A percentile compares a stretch with the other conserved stretches of the same genome.
These are phyloP conservation scores for Tricholoma sp. DNA, from an alignment of 768 basidiomycete genomes.

Conservation along the genomic window DNA sequence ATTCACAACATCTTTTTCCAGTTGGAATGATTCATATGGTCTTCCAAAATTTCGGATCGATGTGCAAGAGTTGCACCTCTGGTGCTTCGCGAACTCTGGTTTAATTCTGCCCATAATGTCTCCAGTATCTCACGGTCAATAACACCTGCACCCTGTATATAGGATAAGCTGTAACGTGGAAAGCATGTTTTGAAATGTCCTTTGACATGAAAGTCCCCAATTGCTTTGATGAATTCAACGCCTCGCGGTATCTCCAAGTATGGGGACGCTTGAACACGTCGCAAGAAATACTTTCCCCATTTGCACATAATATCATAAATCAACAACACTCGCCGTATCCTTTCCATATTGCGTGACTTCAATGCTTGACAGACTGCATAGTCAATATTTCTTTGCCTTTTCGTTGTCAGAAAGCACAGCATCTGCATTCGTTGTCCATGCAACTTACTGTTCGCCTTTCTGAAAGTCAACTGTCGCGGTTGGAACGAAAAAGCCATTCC, in stretches of 20 bases:
- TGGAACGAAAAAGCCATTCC: background rate
- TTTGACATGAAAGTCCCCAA: background rate
- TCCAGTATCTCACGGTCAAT: background rate
- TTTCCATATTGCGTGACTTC: background rate
- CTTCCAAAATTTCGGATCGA: background rate
- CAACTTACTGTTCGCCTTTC: background rate
- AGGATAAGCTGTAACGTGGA: background rate
- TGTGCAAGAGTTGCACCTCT: background rate
- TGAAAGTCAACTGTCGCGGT: background rate
- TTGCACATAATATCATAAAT: background rate
- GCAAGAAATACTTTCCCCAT: background rate
- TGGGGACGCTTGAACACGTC: background rate
- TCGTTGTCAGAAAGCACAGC: background rate
- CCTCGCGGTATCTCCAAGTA: background rate
- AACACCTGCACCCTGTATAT: background rate
- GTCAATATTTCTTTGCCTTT: background rate
- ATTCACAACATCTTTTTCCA: background rate
- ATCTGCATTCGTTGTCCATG: no score
- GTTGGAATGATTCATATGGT: background rate
- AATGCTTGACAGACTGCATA: background rate
- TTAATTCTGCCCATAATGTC: background rate
- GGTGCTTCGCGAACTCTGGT: background rate
- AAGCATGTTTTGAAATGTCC: background rate
- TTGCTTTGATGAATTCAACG: background rate
- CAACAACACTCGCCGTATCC: background rate